Conservation (phyloP, 1,139 yeast genomes). For the Zygosaccharomyces sapae region DNA sequence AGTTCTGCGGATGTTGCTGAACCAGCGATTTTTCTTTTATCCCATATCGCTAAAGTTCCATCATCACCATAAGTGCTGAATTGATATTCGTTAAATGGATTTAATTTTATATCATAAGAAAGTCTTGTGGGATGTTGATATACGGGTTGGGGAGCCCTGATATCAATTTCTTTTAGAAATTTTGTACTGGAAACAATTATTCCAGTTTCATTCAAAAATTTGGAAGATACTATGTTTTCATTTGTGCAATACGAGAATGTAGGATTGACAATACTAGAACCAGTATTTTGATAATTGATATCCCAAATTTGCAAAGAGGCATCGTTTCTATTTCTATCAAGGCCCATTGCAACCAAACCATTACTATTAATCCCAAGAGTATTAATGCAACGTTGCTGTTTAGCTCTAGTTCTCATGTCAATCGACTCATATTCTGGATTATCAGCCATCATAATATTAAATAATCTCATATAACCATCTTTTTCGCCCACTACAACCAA, state of each 20-base stretch:
- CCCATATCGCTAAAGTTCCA: constrained; percentile 88
- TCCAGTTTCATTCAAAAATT: constrained; percentile 61
- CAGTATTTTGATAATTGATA: constrained; percentile 48
- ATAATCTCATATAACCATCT: constrained; percentile 62
- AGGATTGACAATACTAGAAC: constrained; percentile 48
- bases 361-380: constrained; percentile 62
- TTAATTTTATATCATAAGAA: constrained; percentile 63
- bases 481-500: constrained; percentile 69
- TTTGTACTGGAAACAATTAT: constrained; percentile 76
- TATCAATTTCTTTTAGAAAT: constrained; percentile 71
- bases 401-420: constrained; percentile 46
- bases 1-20: constrained; percentile 26
- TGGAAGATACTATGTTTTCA: constrained; percentile 67
- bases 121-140: constrained; percentile 76
- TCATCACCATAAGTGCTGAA: constrained; percentile 79
- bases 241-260: constrained; percentile 60
- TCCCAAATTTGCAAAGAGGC: constrained; percentile 80
- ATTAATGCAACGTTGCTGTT: constrained; percentile 72
- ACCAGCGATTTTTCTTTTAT: constrained; percentile 57
- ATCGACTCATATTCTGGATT: constrained; percentile 17
- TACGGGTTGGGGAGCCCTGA: constrained; percentile 60
- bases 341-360: constrained; percentile 70
- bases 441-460: constrained; percentile 46
- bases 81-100: constrained; percentile 59
- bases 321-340: constrained; percentile 77